Percentiles rank a stretch among this genome's conserved stretches.
phyloP scores from a whole-genome alignment of 192 early-diverging fungal genomes.

The Coemansia sp. region DNA sequence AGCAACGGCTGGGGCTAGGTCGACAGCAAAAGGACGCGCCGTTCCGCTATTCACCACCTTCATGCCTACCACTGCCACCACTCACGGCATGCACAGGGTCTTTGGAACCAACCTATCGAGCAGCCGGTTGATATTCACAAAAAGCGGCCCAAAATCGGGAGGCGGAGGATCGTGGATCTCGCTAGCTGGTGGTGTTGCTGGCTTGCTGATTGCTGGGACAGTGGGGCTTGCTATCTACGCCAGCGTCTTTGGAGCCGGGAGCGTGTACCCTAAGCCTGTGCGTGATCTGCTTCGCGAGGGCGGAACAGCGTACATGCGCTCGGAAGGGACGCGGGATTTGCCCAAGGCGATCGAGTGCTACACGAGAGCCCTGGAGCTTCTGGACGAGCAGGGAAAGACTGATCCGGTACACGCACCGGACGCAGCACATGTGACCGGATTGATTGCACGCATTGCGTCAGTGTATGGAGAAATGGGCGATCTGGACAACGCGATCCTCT shows the following conservation, averaged over 20 bases:
- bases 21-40: background rate
- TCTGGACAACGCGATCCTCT: slow-evolving; percentile 33
- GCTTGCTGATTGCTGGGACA: slow-evolving; percentile 3
- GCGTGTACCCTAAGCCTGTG: slow-evolving; percentile 31
- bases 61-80: background rate
- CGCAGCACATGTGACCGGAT: slow-evolving; percentile 42
- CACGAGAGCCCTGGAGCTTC: slow-evolving; percentile 23
- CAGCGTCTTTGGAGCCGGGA: slow-evolving; percentile 34
- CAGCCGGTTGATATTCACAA: slow-evolving; percentile 1
- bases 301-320: slow-evolving; percentile 38
- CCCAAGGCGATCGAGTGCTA: slow-evolving; percentile 46
- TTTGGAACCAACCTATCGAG: background rate
- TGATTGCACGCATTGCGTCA: slow-evolving; percentile 38
- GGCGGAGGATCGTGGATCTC: slow-evolving; percentile 18
- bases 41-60: background rate
- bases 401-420: slow-evolving; percentile 31
- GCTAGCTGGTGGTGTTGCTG: slow-evolving; percentile 7
- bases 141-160: background rate
- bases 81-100: background rate
- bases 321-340: slow-evolving; percentile 45
- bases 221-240: slow-evolving; percentile 31
- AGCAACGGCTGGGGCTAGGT: background rate
- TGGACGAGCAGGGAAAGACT: slow-evolving; percentile 30
- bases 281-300: slow-evolving; percentile 46
- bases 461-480: slow-evolving; percentile 51